Evolutionary conservation across 176 grass and related monocot species (phyloP), one percentile per base, ranked within the genome.

Genomic region (Themeda triandra): DNA sequence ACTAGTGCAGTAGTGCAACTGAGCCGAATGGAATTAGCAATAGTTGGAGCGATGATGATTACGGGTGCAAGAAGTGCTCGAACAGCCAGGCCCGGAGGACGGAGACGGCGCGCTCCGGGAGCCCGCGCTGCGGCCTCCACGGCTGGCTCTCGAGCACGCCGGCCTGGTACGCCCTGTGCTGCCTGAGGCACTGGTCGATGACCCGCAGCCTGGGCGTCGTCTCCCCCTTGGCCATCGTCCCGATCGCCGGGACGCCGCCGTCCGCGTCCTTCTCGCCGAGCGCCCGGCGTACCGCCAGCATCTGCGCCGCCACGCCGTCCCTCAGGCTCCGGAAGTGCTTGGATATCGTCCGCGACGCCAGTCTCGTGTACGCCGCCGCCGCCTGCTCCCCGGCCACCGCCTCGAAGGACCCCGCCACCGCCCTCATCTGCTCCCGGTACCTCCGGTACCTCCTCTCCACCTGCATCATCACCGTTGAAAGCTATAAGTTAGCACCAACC

Each of bases 21-120:
- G 18, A 35, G 29, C 18, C 10, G 24, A 36, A 60, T 31, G 35
- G 37, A 45, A 71, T n/a, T 2, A 35, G 42, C 25, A 45, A 25
- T 75, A 71, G 28, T 35, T 14, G 72, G 10, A 36, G 44, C 37
- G 86, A 44, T 85, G 4, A 36, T 89, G n/a, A 51, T 74, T 97
- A 97, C 94, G 94, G 94, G 71, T 93, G 91, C 17, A 97, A 92
- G 84, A 97, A 97, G 86, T 97, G 94, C 58, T 97, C 94, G 77
- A 97, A 97, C 0, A 97, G 87, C 94, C 94, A 97, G 0, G 94
- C 89, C 2, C 94, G 91, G 74, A 97, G 94, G 83, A 93, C 69
- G 46, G 94, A 92, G 44, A 97, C 94, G 53, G 94, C 90, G 76
- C 91, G 87, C 78, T 97, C 94, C 1, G 94, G 94, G 18, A 97